phyloP scores from a whole-genome alignment of 345 rosid species.

The Psidium friedrichsthalianum region DNA sequence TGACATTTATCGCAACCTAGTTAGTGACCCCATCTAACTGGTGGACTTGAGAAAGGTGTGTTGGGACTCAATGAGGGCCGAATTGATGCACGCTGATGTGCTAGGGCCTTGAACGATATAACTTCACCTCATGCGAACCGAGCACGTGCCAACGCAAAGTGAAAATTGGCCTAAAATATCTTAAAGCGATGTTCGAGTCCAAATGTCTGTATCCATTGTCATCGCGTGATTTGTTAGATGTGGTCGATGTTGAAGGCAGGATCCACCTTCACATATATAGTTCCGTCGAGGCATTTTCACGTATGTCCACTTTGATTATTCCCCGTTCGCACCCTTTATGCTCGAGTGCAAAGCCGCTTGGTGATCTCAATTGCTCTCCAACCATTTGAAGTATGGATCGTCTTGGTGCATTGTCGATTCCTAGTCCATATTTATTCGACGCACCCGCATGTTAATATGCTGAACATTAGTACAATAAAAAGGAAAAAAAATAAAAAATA shows the following conservation, averaged over 20 bases:
- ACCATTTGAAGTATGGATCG: background rate
- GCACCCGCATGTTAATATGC: background rate
- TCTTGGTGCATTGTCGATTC: background rate
- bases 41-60: background rate
- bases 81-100: background rate
- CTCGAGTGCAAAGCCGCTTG: background rate
- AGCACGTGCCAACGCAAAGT: background rate
- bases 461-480: background rate
- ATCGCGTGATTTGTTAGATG: background rate
- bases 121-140: background rate
- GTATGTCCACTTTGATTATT: too few species aligned
- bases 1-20: background rate
- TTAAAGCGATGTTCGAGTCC: background rate
- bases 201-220: background rate
- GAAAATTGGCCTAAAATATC: background rate
- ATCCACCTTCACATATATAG: background rate
- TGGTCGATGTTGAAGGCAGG: background rate
- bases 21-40: background rate
- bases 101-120: background rate
- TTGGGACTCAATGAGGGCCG: background rate
- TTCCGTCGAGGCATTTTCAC: background rate
- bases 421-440: background rate
- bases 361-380: background rate
- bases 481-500: background rate
- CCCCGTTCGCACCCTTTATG: background rate